Conservation (phyloP, 176 grass and related monocot genomes). For the Olyra latifolia region DNA sequence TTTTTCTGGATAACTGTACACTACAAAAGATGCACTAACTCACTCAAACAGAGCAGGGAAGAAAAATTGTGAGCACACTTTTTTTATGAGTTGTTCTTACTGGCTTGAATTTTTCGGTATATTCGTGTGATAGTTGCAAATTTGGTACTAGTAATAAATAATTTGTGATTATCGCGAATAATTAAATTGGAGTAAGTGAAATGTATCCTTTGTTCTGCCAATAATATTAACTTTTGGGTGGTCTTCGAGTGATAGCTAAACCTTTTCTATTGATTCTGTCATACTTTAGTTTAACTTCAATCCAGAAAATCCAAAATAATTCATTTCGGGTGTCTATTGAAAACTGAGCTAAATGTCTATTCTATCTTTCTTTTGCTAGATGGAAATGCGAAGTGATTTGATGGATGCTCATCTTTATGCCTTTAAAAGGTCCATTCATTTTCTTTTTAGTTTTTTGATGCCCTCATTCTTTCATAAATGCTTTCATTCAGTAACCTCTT, state of each 20-base stretch:
- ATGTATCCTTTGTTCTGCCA: background rate
- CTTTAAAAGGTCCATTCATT: conserved; percentile 77
- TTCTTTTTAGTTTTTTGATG: conserved; percentile 6
- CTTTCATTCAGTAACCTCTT: conserved; percentile 4
- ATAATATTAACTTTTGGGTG: background rate
- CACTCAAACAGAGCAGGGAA: background rate
- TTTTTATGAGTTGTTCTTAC: background rate
- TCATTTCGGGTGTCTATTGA: background rate
- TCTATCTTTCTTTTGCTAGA: conserved; percentile 51
- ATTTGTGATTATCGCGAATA: background rate
- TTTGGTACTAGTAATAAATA: background rate
- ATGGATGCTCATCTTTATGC: conserved; percentile 99
- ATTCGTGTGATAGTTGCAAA: background rate
- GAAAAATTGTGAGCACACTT: too few species aligned
- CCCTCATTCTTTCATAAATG: background rate
- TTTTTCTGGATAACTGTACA: background rate
- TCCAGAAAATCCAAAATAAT: background rate
- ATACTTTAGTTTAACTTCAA: background rate
- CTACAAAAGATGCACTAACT: background rate
- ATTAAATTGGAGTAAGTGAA: background rate
- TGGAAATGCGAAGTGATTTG: conserved; percentile 96
- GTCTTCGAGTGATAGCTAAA: background rate
- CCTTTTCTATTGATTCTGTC: background rate
- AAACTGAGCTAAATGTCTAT: conserved; percentile 32
- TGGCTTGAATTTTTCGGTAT: background rate